Percentiles rank a stretch among this genome's conserved stretches.
phyloP scores from a whole-genome alignment of 2,329 filamentous ascomycete species.

The Colletotrichum sp. region DNA sequence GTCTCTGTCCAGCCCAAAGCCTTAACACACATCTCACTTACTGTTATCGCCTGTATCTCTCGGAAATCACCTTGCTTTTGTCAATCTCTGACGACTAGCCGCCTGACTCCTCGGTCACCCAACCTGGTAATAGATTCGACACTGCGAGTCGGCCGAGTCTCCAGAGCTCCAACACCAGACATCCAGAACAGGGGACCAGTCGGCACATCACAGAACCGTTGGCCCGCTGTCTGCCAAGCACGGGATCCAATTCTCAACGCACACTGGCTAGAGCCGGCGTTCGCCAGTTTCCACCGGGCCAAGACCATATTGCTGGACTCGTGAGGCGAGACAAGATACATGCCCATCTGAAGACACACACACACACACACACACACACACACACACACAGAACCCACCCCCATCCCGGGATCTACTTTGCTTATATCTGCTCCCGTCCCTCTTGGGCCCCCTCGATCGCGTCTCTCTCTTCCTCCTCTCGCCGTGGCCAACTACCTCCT shows the following conservation, averaged over 20 bases:
- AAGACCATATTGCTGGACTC: neutral
- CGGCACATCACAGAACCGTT: conserved; percentile 10
- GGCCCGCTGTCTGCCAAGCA: conserved; percentile 11
- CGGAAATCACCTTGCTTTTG: neutral
- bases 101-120: neutral
- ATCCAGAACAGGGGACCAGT: neutral
- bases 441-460: neutral
- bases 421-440: conserved; percentile 21
- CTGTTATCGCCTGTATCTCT: neutral
- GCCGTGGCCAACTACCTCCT: neutral
- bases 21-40: neutral
- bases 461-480: neutral
- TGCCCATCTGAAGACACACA: neutral
- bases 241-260: conserved; percentile 15
- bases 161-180: neutral
- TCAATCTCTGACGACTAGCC: conserved; percentile 2
- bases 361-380: neutral
- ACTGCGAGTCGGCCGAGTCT: neutral
- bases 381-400: neutral
- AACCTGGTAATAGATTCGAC: conserved; percentile 8
- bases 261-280: conserved; percentile 9
- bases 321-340: conserved; percentile 2
- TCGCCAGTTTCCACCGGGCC: conserved; percentile 12
- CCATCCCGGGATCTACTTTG: conserved; percentile 10
- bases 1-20: neutral